phyloP scores from a whole-genome alignment of 2,329 filamentous ascomycete genomes.

The Pseudogymnoascus sp. region DNA sequence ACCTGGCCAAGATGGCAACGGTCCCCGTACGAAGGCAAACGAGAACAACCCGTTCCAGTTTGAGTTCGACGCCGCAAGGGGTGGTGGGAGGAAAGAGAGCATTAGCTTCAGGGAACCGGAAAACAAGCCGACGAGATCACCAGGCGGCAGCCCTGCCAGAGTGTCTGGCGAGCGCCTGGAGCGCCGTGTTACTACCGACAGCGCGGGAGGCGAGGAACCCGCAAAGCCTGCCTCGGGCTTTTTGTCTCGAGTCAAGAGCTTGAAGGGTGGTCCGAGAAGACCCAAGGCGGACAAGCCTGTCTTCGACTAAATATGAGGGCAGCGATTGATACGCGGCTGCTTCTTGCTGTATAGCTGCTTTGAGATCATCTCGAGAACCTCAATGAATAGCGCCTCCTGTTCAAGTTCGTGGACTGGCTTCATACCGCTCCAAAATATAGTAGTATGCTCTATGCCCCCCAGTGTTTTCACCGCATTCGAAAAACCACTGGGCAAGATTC shows the following conservation, averaged over 20 bases:
- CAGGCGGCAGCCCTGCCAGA: slow-evolving; percentile 50
- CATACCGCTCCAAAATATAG: not conserved
- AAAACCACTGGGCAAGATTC: not conserved
- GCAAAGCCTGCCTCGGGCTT: slow-evolving; percentile 45
- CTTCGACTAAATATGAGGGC: not conserved
- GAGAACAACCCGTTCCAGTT: slow-evolving; percentile 74
- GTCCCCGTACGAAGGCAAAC: slow-evolving; percentile 28
- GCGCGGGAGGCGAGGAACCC: slow-evolving; percentile 33
- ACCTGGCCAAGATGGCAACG: slow-evolving; percentile 28
- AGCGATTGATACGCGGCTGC: not conserved
- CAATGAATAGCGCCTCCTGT: not conserved
- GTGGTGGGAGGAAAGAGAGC: slow-evolving; percentile 47
- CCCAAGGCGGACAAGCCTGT: slow-evolving; percentile 22
- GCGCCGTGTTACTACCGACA: slow-evolving; percentile 56
- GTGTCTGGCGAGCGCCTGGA: slow-evolving; percentile 41
- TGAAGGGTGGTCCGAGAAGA: slow-evolving; percentile 61
- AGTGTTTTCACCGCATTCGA: not conserved
- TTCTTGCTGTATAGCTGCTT: not conserved
- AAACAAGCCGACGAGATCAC: slow-evolving; percentile 33
- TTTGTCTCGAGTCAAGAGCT: slow-evolving; percentile 69
- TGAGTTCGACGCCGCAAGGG: slow-evolving; percentile 50
- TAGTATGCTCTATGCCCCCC: not conserved
- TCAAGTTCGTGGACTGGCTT: not conserved
- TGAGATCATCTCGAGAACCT: not conserved
- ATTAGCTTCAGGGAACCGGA: slow-evolving; percentile 39